These are phyloP conservation scores for Castanea crenata DNA, from an alignment of 306 rosid species.

Conservation along the genomic window DNA sequence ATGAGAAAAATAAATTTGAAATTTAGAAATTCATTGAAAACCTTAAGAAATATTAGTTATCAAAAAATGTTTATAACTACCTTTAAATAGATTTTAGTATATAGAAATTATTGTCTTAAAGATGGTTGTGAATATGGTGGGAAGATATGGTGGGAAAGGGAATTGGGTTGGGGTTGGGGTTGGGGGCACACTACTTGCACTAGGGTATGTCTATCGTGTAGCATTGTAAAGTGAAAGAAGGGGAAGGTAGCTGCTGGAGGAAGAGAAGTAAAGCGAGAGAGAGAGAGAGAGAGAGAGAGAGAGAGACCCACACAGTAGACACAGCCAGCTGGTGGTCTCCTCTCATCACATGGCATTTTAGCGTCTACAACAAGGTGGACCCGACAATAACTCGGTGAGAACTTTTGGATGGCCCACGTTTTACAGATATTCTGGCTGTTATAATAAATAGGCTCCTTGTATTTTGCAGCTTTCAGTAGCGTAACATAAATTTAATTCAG, in stretches of 20 bases:
- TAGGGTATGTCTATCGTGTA: too few species aligned
- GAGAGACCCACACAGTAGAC: slow-evolving; percentile 38
- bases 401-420: slow-evolving; percentile 28
- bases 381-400: slow-evolving; percentile 18
- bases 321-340: slow-evolving; percentile 62
- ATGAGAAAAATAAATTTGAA: too few species aligned
- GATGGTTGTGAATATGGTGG: not conserved
- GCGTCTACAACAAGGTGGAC: slow-evolving; percentile 15
- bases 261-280: not conserved
- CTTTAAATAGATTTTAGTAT: too few species aligned
- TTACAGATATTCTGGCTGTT: slow-evolving; percentile 22
- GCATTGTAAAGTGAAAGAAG: slow-evolving; percentile 4
- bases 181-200: too few species aligned
- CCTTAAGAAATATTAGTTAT: too few species aligned
- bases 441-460: too few species aligned
- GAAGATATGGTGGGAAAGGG: not conserved
- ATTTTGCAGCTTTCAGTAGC: not conserved
- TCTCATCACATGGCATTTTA: slow-evolving; percentile 54
- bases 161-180: not conserved
- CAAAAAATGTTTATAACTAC: too few species aligned
- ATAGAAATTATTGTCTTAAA: not conserved
- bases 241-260: not conserved
- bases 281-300: too few species aligned
- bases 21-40: too few species aligned
- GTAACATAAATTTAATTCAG: not conserved